These are phyloP conservation scores for Phaeosphaeriaceae sp. DNA, from an alignment of 2,329 filamentous ascomycete species.

Conservation along the genomic window DNA sequence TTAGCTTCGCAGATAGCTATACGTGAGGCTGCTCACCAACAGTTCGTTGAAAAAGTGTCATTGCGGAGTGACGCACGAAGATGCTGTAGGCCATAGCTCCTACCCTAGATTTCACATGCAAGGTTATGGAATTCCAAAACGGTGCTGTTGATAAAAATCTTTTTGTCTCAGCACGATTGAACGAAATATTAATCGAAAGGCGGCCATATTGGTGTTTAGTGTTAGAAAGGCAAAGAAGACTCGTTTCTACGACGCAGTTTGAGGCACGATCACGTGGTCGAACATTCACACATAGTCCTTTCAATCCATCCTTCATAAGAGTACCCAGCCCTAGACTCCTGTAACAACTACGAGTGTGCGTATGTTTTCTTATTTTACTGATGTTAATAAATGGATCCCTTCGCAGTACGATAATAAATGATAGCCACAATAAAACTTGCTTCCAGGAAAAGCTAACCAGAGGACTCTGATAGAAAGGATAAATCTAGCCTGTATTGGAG, in stretches of 20 bases:
- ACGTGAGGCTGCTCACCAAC: constrained; percentile 20
- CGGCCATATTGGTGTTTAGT: constrained; percentile 22
- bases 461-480: too few species aligned
- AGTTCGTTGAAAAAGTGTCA: constrained; percentile 27
- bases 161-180: constrained; percentile 8
- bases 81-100: constrained; percentile 22
- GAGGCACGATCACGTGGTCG: constrained; percentile 14
- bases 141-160: constrained; percentile 9
- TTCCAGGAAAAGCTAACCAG: too few species aligned
- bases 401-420: too few species aligned
- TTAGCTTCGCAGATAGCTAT: constrained; percentile 23
- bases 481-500: too few species aligned
- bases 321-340: neutral
- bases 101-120: neutral
- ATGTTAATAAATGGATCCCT: too few species aligned
- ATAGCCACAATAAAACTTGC: too few species aligned
- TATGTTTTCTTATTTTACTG: too few species aligned
- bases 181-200: constrained; percentile 8
- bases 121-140: constrained; percentile 1
- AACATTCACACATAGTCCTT: too few species aligned
- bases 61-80: constrained; percentile 32
- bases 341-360: neutral
- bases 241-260: constrained; percentile 32
- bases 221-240: constrained; percentile 29
- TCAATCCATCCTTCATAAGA: neutral